phyloP scores from a whole-genome alignment of 352 stramenopile genomes.

The Phytophthora sojae region DNA sequence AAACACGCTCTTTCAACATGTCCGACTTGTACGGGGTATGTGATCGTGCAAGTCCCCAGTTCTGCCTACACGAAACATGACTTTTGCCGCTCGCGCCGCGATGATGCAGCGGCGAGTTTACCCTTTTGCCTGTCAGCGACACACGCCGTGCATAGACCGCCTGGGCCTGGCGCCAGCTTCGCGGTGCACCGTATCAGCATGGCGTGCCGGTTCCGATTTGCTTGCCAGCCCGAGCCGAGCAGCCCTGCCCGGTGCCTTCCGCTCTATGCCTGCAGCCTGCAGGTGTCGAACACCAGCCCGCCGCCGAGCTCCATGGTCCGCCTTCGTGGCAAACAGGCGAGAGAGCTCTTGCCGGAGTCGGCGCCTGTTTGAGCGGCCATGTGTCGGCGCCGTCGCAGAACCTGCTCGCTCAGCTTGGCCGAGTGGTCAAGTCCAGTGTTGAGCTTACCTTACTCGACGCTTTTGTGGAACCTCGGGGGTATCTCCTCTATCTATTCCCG shows the following conservation, averaged over 20 bases:
- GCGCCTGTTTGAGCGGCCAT: conserved; percentile 25
- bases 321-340: conserved; percentile 30
- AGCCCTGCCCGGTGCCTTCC: not conserved
- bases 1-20: not conserved
- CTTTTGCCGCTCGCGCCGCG: not conserved
- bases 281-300: conserved; percentile 1
- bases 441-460: not conserved
- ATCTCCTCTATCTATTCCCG: not conserved
- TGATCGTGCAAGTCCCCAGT: not conserved
- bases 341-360: conserved; percentile 30
- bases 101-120: conserved; percentile 25
- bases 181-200: conserved; percentile 35
- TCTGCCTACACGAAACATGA: not conserved
- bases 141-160: conserved; percentile 29
- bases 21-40: conserved; percentile 3
- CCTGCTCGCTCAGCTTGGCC: not conserved
- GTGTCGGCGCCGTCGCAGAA: not conserved
- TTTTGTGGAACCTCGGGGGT: not conserved
- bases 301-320: conserved; percentile 11
- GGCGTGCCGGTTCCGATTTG: conserved; percentile 19
- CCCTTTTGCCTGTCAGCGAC: conserved; percentile 8
- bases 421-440: not conserved
- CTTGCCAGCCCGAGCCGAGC: not conserved
- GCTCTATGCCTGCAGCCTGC: conserved; percentile 9
- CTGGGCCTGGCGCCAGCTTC: conserved; percentile 23